Conservation (phyloP, 441 rosid species). For the Gossypium gossypioides region DNA sequence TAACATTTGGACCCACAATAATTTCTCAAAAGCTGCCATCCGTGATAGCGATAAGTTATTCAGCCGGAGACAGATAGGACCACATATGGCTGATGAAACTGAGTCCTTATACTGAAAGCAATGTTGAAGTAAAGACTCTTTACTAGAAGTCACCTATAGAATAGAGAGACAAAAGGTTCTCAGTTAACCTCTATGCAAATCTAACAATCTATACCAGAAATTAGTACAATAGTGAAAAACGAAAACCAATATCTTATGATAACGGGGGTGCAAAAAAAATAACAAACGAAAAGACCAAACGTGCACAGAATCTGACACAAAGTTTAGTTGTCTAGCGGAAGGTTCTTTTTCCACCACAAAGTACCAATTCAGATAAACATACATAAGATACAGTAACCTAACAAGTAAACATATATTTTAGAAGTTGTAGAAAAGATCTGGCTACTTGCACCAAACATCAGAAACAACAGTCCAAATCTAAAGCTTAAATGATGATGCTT, state of each 20-base stretch:
- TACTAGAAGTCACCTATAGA: slow-evolving; percentile 59
- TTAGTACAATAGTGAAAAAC: background rate
- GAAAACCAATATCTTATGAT: too few relatives aligned
- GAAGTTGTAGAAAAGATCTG: background rate
- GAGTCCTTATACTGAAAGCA: slow-evolving; percentile 33
- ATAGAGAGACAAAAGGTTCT: slow-evolving; percentile 12
- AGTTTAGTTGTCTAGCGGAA: background rate
- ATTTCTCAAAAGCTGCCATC: slow-evolving; percentile 48
- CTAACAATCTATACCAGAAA: background rate
- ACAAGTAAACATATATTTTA: background rate
- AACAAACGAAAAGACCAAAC: background rate
- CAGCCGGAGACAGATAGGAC: slow-evolving; percentile 44
- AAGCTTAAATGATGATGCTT: background rate
- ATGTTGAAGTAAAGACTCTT: slow-evolving; percentile 38
- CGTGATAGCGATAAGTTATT: slow-evolving; percentile 59
- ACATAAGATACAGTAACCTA: background rate
- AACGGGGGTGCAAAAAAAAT: too few relatives aligned
- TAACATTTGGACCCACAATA: slow-evolving; percentile 81
- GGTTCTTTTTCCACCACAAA: background rate
- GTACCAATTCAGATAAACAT: background rate
- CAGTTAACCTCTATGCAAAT: background rate
- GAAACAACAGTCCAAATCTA: background rate
- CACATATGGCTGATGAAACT: slow-evolving; percentile 17
- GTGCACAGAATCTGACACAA: background rate
- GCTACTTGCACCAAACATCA: background rate